Percentiles rank a stretch among this genome's conserved stretches.
These are phyloP conservation scores for Solanum corneliomulleri DNA, from an alignment of 257 asterid genomes.

Conservation along the genomic window DNA sequence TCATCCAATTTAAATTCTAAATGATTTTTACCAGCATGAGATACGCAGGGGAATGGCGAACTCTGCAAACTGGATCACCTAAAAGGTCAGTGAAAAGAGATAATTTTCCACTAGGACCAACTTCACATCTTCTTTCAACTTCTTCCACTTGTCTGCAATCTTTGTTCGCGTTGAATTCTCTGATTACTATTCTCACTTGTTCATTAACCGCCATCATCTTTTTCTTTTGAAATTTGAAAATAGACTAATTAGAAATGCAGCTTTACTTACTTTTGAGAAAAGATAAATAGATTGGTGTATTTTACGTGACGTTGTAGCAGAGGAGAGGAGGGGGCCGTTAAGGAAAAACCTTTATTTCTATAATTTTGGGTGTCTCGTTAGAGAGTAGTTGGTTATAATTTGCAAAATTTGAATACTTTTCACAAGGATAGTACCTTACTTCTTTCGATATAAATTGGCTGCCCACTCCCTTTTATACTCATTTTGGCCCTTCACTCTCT, in stretches of 20 bases:
- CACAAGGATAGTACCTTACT: background rate
- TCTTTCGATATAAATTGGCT: background rate
- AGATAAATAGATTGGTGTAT: too few species aligned
- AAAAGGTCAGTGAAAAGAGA: conserved; percentile 72
- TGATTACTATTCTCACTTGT: conserved; percentile 43
- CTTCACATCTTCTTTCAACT: conserved; percentile 69
- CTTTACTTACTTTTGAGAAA: background rate
- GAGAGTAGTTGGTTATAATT: background rate
- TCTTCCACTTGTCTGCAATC: conserved; percentile 67
- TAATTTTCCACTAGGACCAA: conserved; percentile 65
- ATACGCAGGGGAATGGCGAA: conserved; percentile 80
- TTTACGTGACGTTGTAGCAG: background rate
- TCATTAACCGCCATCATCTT: background rate
- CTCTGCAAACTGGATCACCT: conserved; percentile 88
- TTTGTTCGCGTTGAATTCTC: conserved; percentile 46
- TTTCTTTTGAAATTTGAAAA: background rate
- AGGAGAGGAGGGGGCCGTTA: background rate
- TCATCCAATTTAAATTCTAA: background rate
- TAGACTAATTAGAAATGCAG: background rate
- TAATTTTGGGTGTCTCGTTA: background rate
- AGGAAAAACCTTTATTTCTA: background rate
- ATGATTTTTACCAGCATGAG: conserved; percentile 60
- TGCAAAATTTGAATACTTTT: background rate
- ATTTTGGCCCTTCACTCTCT: background rate
- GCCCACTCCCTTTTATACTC: background rate